phyloP scores from a whole-genome alignment of 306 rosid species.

The Malus asiatica region DNA sequence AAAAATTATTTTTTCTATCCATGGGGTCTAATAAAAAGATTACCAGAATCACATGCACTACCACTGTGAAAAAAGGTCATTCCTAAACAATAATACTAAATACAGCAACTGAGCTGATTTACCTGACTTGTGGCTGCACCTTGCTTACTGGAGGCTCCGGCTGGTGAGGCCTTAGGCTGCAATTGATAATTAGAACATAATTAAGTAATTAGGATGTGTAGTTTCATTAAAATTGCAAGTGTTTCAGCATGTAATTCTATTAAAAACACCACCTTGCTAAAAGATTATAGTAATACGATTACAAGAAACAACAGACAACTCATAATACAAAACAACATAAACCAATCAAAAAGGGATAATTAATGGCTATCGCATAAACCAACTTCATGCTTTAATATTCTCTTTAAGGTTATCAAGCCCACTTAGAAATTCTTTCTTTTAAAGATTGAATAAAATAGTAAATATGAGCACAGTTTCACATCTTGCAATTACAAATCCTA shows the following conservation, averaged over 20 bases:
- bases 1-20: too few relatives aligned
- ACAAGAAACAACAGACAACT: background rate
- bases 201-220: background rate
- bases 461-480: background rate
- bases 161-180: conserved; percentile 28
- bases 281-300: background rate
- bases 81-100: background rate
- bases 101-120: background rate
- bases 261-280: too few relatives aligned
- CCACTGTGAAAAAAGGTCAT: background rate
- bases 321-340: background rate
- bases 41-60: background rate
- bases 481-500: background rate
- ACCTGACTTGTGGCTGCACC: conserved; percentile 34
- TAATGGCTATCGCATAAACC: background rate
- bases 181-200: conserved; percentile 6
- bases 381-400: background rate
- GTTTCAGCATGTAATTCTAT: too few relatives aligned
- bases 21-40: background rate
- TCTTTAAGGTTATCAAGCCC: background rate
- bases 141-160: conserved; percentile 27
- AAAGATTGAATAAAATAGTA: background rate
- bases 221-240: background rate
- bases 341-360: background rate
- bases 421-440: background rate